These are phyloP conservation scores for Salvia hispanica DNA, from an alignment of 257 asterid species.

Conservation along the genomic window DNA sequence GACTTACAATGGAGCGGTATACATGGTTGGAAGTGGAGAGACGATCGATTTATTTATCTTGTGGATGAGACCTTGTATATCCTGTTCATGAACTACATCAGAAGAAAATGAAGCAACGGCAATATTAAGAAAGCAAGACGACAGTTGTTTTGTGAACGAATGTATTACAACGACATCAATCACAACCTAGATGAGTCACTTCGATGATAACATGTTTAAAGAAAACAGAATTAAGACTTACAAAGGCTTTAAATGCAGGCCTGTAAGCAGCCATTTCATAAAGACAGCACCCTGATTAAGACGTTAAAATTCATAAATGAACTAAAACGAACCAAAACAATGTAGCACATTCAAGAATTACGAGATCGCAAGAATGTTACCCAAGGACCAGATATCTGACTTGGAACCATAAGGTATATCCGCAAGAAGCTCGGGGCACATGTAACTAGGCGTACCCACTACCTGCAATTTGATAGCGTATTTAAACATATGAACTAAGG, in stretches of 20 bases:
- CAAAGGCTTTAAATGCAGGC: slow-evolving; percentile 96
- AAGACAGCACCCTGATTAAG: slow-evolving; percentile 79
- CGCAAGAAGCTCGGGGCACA: slow-evolving; percentile 99
- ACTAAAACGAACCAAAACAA: slow-evolving; percentile 24
- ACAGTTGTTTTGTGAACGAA: neutral
- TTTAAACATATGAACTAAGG: neutral
- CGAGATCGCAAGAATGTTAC: slow-evolving; percentile 42
- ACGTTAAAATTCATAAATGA: slow-evolving; percentile 5
- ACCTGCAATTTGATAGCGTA: slow-evolving; percentile 52
- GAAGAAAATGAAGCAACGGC: neutral
- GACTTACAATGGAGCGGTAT: slow-evolving; percentile 90
- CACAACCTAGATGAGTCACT: neutral
- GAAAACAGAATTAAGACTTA: slow-evolving; percentile 45
- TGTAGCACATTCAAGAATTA: slow-evolving; percentile 13
- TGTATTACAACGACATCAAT: neutral
- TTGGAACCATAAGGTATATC: slow-evolving; percentile 98
- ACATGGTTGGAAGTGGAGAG: slow-evolving; percentile 88
- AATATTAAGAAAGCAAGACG: slow-evolving; percentile 1
- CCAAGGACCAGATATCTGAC: slow-evolving; percentile 98
- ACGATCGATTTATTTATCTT: slow-evolving; percentile 87
- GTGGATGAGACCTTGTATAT: slow-evolving; percentile 94
- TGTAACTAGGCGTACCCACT: slow-evolving; percentile 98
- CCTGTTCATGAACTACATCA: slow-evolving; percentile 53
- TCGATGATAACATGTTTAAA: neutral
- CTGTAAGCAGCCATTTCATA: slow-evolving; percentile 88